Conservation (phyloP, 2,329 filamentous ascomycete species). For the Sordariomycetes sp. region DNA sequence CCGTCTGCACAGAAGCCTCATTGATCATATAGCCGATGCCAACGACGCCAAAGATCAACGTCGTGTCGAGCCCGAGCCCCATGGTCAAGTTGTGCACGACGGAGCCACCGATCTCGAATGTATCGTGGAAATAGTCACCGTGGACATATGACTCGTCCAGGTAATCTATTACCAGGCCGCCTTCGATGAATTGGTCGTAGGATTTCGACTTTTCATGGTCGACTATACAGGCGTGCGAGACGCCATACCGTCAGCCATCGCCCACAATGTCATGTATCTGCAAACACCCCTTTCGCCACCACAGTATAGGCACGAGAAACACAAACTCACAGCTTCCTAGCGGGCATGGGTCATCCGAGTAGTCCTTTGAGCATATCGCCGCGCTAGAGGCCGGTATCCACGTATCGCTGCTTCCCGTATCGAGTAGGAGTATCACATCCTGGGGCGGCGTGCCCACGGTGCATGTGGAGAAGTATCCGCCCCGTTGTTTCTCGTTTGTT, state of each 20-base stretch:
- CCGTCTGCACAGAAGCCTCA: constrained; percentile 25
- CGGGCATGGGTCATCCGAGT: constrained; percentile 18
- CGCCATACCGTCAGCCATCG: constrained; percentile 10
- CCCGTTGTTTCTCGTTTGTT: constrained; percentile 2
- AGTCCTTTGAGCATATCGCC: constrained; percentile 21
- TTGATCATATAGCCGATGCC: constrained; percentile 47
- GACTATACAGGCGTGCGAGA: constrained; percentile 20
- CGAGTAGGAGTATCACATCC: constrained; percentile 42
- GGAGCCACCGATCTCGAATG: constrained; percentile 38
- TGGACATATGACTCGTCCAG: constrained; percentile 43
- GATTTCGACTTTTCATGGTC: constrained; percentile 29
- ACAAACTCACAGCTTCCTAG: constrained; percentile 30
- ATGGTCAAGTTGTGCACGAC: constrained; percentile 41
- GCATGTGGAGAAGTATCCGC: constrained; percentile 39
- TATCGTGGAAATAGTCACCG: constrained; percentile 47
- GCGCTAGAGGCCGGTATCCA: constrained; percentile 36
- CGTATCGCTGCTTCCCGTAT: constrained; percentile 53
- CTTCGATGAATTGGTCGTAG: constrained; percentile 25
- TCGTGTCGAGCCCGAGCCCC: constrained; percentile 40
- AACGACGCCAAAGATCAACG: constrained; percentile 42
- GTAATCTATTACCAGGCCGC: constrained; percentile 44
- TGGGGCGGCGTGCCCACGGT: constrained; percentile 44
- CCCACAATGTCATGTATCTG: background rate
- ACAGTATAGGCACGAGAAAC: background rate
- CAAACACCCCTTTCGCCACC: background rate